Conservation (phyloP, 2,329 filamentous ascomycete species). For the Arthrobotrys conoides region DNA sequence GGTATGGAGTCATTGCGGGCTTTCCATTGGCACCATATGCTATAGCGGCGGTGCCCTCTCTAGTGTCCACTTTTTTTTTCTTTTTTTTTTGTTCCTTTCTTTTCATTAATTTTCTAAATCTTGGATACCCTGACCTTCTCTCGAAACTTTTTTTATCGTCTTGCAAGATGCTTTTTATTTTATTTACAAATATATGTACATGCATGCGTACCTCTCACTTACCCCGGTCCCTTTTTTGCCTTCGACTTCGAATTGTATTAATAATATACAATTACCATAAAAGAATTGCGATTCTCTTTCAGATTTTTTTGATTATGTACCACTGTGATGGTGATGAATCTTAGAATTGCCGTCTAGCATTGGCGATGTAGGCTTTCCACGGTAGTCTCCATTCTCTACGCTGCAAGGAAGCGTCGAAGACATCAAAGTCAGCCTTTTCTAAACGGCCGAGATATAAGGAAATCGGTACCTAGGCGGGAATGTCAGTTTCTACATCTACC, state of each 20-base stretch:
- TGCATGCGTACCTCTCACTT: conserved; percentile 37
- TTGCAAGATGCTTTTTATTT: conserved; percentile 20
- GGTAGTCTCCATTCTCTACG: conserved; percentile 85
- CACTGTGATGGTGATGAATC: neutral
- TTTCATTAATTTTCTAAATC: conserved; percentile 37
- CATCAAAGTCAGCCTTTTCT: conserved; percentile 85
- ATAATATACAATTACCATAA: conserved; percentile 59
- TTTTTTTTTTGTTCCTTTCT: conserved; percentile 14
- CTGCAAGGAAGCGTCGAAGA: conserved; percentile 77
- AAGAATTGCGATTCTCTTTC: conserved; percentile 27
- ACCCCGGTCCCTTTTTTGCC: conserved; percentile 14
- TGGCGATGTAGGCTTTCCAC: conserved; percentile 72
- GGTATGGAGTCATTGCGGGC: conserved; percentile 59
- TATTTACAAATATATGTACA: conserved; percentile 59
- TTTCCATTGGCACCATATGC: conserved; percentile 19
- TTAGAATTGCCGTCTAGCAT: conserved; percentile 60
- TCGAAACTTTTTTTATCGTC: conserved; percentile 28
- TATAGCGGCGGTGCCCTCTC: conserved; percentile 24
- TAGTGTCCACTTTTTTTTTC: conserved; percentile 26
- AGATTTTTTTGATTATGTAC: neutral
- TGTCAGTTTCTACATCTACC: conserved; percentile 72
- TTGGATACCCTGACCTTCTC: conserved; percentile 58
- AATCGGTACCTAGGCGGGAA: conserved; percentile 78
- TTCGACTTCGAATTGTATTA: conserved; percentile 51
- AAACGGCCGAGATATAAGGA: conserved; percentile 83